Evolutionary conservation across 805 yeast species (phyloP).

Genomic region (Candida hispaniensis): DNA sequence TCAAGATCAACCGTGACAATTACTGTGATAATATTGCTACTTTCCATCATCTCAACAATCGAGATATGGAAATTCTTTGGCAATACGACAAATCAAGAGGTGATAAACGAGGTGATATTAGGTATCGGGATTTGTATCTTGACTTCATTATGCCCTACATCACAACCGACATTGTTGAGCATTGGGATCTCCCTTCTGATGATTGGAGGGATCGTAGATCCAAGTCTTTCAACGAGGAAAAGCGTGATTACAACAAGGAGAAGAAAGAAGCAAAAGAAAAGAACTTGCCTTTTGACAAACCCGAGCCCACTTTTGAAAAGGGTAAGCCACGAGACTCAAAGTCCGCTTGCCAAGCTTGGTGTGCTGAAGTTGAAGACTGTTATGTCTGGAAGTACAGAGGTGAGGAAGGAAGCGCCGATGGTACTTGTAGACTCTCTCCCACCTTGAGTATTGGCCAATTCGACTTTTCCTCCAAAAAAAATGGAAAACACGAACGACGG

Average conservation of each 20-base stretch:
- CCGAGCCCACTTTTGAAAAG: neutral
- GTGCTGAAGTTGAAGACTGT: conserved; percentile 8
- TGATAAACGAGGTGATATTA: conserved; percentile 20
- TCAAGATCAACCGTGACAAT: conserved; percentile 17
- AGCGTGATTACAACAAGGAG: conserved; percentile 8
- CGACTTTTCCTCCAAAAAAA: conserved; percentile 1
- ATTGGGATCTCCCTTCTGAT: conserved; percentile 11
- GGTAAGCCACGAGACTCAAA: conserved; percentile 7
- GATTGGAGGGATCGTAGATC: conserved; percentile 8
- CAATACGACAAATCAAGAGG: conserved; percentile 28
- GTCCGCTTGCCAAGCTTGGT: conserved; percentile 6
- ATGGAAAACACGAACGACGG: too few species aligned
- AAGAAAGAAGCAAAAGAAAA: neutral
- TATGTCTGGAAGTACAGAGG: conserved; percentile 9
- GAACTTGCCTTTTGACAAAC: neutral
- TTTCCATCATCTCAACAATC: conserved; percentile 28
- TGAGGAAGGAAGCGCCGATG: conserved; percentile 4
- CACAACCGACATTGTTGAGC: conserved; percentile 5
- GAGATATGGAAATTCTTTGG: conserved; percentile 26
- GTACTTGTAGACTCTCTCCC: conserved; percentile 5
- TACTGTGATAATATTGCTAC: conserved; percentile 28
- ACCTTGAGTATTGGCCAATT: conserved; percentile 4
- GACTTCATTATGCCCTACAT: conserved; percentile 20
- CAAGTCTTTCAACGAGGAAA: conserved; percentile 4
- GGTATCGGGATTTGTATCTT: conserved; percentile 28